These are phyloP conservation scores for Peronospora farinosa DNA, from an alignment of 352 stramenopile genomes.

Conservation along the genomic window DNA sequence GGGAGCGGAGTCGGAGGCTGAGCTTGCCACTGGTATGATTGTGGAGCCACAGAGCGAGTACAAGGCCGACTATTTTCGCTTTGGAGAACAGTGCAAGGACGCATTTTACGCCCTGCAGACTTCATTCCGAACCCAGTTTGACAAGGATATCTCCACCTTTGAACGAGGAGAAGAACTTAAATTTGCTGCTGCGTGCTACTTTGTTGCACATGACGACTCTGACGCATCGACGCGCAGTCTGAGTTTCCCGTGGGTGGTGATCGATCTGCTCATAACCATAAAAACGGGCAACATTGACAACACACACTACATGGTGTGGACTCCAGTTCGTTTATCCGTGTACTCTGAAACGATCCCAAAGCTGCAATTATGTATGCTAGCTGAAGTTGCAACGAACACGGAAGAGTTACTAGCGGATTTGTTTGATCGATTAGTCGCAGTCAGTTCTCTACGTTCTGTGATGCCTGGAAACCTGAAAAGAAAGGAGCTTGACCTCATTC, in stretches of 20 bases:
- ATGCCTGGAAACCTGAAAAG: slow-evolving; percentile 38
- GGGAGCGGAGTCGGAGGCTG: slow-evolving; percentile 50
- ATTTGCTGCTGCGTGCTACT: slow-evolving; percentile 67
- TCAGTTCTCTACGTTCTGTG: slow-evolving; percentile 36
- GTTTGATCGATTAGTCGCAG: slow-evolving; percentile 59
- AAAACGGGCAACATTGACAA: slow-evolving; percentile 21
- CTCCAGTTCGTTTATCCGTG: slow-evolving; percentile 17
- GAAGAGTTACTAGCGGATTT: slow-evolving; percentile 49
- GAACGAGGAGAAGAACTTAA: slow-evolving; percentile 25
- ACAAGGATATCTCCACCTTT: slow-evolving; percentile 17
- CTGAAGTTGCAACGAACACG: slow-evolving; percentile 39
- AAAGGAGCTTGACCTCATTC: slow-evolving; percentile 38
- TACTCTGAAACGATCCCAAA: slow-evolving; percentile 39
- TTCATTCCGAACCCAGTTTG: slow-evolving; percentile 47
- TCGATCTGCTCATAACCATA: slow-evolving; percentile 45
- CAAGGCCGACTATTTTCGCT: slow-evolving; percentile 73
- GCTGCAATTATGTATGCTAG: slow-evolving; percentile 56
- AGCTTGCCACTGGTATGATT: slow-evolving; percentile 73
- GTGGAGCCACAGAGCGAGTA: slow-evolving; percentile 50
- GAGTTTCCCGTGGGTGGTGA: slow-evolving; percentile 74
- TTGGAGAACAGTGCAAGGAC: slow-evolving; percentile 65
- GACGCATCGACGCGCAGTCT: slow-evolving; percentile 30
- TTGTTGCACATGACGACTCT: slow-evolving; percentile 44
- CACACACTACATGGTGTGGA: slow-evolving; percentile 23
- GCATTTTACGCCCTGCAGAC: slow-evolving; percentile 45